A percentile compares a stretch with the other conserved stretches of the same genome.
Evolutionary conservation across 2,329 filamentous ascomycete genomes (phyloP).

Genomic region (Phaeosphaeria sp.): DNA sequence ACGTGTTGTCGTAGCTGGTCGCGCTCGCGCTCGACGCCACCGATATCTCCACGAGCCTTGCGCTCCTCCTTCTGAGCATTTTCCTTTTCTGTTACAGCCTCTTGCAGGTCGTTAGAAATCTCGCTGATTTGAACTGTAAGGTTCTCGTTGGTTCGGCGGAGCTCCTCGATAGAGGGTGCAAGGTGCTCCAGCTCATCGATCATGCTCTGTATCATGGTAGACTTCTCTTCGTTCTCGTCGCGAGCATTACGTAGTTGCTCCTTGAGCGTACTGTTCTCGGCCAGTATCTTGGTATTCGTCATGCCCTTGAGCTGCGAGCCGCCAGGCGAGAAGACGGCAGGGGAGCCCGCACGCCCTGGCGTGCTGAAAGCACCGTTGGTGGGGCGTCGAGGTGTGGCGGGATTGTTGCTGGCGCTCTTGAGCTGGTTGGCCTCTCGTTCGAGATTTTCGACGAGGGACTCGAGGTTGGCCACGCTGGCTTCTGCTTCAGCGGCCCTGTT

Average conservation of each 20-base stretch:
- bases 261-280: slow-evolving; percentile 69
- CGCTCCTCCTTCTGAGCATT: slow-evolving; percentile 76
- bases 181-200: slow-evolving; percentile 83
- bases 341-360: slow-evolving; percentile 58
- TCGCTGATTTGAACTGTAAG: slow-evolving; percentile 82
- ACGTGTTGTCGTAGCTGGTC: slow-evolving; percentile 85
- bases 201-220: slow-evolving; percentile 82
- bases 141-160: slow-evolving; percentile 79
- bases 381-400: slow-evolving; percentile 61
- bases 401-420: slow-evolving; percentile 46
- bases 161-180: slow-evolving; percentile 85
- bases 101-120: slow-evolving; percentile 78
- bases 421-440: slow-evolving; percentile 59
- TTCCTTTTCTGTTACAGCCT: slow-evolving; percentile 81
- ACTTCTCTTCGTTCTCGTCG: slow-evolving; percentile 75
- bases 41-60: slow-evolving; percentile 77
- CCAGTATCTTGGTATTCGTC: slow-evolving; percentile 68
- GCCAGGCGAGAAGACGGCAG: slow-evolving; percentile 60
- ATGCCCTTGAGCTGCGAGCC: slow-evolving; percentile 61
- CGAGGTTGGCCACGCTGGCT: slow-evolving; percentile 68
- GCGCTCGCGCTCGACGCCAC: slow-evolving; percentile 67
- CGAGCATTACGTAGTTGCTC: slow-evolving; percentile 75
- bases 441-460: slow-evolving; percentile 66
- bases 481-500: slow-evolving; percentile 68
- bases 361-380: slow-evolving; percentile 59